Evolutionary conservation across 441 rosid species (phyloP).

Genomic region (Dalechampia spathulata): DNA sequence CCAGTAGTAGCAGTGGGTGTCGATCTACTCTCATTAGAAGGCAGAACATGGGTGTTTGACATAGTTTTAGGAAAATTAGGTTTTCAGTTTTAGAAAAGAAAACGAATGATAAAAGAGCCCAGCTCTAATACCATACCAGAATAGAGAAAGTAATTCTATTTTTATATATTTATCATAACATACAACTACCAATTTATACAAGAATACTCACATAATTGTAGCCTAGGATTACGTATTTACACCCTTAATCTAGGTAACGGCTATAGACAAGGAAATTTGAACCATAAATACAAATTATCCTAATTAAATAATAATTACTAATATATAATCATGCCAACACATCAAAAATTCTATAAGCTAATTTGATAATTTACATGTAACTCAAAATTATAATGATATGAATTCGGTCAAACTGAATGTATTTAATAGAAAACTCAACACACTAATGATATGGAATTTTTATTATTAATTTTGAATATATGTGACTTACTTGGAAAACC

Average conservation of each 20-base stretch:
- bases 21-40: neutral
- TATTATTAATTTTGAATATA: too few species aligned
- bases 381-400: too few species aligned
- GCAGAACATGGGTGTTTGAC: slow-evolving; percentile 2
- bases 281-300: slow-evolving; percentile 1
- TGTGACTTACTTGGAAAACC: too few species aligned
- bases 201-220: neutral
- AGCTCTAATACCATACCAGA: neutral
- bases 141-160: too few species aligned
- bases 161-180: too few species aligned
- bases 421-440: too few species aligned
- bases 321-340: too few species aligned
- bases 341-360: too few species aligned
- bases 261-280: neutral
- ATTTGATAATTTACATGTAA: too few species aligned
- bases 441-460: too few species aligned
- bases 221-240: neutral
- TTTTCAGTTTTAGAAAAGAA: neutral
- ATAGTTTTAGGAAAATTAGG: neutral
- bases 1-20: neutral
- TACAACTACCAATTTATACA: too few species aligned
- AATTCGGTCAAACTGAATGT: too few species aligned
- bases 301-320: slow-evolving; percentile 2
- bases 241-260: neutral
- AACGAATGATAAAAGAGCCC: slow-evolving; percentile 5